phyloP scores from a whole-genome alignment of 805 yeast species.

The Lachancea lanzarotensis region DNA sequence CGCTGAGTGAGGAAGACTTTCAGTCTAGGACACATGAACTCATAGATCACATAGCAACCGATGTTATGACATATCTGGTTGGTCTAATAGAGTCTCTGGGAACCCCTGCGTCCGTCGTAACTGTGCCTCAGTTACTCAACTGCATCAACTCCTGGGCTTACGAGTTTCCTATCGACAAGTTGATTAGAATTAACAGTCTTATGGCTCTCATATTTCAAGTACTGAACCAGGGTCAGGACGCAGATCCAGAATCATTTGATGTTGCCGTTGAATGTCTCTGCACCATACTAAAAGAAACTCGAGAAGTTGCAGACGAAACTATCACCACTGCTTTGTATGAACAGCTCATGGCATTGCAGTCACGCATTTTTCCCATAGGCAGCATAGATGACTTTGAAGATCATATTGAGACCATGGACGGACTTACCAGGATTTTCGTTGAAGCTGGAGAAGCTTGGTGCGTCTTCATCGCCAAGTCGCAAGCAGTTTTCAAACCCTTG shows the following conservation, averaged over 20 bases:
- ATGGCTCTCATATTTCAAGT: constrained; percentile 64
- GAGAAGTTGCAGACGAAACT: constrained; percentile 60
- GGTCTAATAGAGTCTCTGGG: constrained; percentile 32
- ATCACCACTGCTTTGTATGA: constrained; percentile 61
- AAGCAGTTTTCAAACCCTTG: constrained; percentile 62
- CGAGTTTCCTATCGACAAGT: constrained; percentile 69
- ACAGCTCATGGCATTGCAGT: constrained; percentile 57
- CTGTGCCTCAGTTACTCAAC: constrained; percentile 44
- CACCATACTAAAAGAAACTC: constrained; percentile 72
- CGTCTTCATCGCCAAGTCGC: constrained; percentile 67
- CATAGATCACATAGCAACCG: constrained; percentile 58
- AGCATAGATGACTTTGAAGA: constrained; percentile 40
- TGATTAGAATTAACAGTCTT: constrained; percentile 59
- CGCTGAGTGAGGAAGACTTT: constrained; percentile 78
- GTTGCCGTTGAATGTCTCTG: constrained; percentile 82
- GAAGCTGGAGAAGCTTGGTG: constrained; percentile 98
- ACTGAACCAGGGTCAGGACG: constrained; percentile 37
- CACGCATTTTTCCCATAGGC: constrained; percentile 35
- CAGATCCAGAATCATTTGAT: constrained; percentile 54
- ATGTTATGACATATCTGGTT: constrained; percentile 58
- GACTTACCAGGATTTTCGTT: constrained; percentile 69
- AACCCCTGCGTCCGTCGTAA: constrained; percentile 14
- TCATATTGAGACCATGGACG: constrained; percentile 53
- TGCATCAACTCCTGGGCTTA: constrained; percentile 87
- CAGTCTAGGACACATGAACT: constrained; percentile 55